Evolutionary conservation across 1,139 yeast genomes (phyloP), one percentile per base, ranked within the genome.

Genomic region (Suhomyces choctaworum): DNA sequence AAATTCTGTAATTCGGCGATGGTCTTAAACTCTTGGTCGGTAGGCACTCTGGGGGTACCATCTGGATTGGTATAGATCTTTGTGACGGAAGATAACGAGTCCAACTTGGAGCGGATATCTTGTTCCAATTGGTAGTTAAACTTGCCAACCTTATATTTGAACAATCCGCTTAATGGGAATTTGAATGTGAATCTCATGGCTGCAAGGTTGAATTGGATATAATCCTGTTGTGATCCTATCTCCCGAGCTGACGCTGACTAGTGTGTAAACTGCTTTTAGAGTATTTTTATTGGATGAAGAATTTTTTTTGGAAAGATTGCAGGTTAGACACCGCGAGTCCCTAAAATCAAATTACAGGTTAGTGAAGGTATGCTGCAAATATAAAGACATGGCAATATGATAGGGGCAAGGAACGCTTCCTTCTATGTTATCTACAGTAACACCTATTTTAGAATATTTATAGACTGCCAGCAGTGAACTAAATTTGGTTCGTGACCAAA

Each of bases 41-140:
- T 62, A 29, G 92, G 92, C 20, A 73, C 78, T 51, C 90, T 72
- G 35, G 84, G 78, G 10, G 89, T 69, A 6, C 95, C 95, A 55
- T 86, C 94, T 36, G 85, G 77, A 58, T 82, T 82, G 54, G 82
- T 78, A 60, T 80, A 86, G 47, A 84, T 64, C 50, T 72, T 73
- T 45, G 80, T 73, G 23, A 78, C 73, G 10, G 78, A 67, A 15
- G 82, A 77, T 42, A 80, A 68, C 19, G 71, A 54, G 52, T 70
- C 74, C 46, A 67, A 64, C 47, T 66, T 67, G 30, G 52, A 36
- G 45, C 77, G 62, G 41, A 71, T 71, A 32, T 66, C 69, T 45
- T 64, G 65, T 51, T 71, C 77, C 42, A 71, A 57, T 32, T 54
- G 58, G 41, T 48, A 59, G 54, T 65, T 70, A 57, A 71, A 71